These are phyloP conservation scores for Obba rivulosa DNA, from an alignment of 768 basidiomycete genomes.

Conservation along the genomic window DNA sequence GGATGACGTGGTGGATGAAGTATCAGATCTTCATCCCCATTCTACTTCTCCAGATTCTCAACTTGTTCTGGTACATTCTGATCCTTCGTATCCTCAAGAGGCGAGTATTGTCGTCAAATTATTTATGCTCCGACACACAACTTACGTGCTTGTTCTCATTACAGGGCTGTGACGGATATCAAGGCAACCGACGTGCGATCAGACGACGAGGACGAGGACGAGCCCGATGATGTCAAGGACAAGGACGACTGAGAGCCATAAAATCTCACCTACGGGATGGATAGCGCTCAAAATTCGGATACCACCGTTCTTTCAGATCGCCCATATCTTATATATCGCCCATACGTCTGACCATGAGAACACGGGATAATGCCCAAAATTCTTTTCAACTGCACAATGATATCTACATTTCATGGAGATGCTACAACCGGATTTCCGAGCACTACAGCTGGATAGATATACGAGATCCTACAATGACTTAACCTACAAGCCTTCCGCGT, in stretches of 20 bases:
- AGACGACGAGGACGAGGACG: conserved; percentile 64
- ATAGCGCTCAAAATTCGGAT: too few relatives aligned
- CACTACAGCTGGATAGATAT: too few relatives aligned
- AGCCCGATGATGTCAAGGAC: conserved; percentile 25
- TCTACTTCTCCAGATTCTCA: conserved; percentile 71
- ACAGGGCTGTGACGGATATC: conserved; percentile 47
- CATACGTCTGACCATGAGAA: too few relatives aligned
- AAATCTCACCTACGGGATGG: too few relatives aligned
- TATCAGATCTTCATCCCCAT: conserved; percentile 78
- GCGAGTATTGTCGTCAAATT: conserved; percentile 25
- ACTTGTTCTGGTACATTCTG: conserved; percentile 90
- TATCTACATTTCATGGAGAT: too few relatives aligned
- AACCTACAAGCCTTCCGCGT: too few relatives aligned
- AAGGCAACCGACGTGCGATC: conserved; percentile 69
- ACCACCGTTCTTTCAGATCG: too few relatives aligned
- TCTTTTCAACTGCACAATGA: too few relatives aligned
- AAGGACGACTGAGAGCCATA: conserved; percentile 25
- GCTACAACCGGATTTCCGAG: too few relatives aligned
- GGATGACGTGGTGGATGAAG: conserved; percentile 73
- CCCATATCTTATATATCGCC: too few relatives aligned
- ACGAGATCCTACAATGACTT: too few relatives aligned
- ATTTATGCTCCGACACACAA: not conserved
- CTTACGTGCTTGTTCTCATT: not conserved
- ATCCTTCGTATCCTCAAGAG: conserved; percentile 73
- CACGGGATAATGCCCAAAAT: too few relatives aligned